Percentiles rank a stretch among this genome's conserved stretches.
phyloP scores from a whole-genome alignment of 1,284 basidiomycete genomes.

The Pseudozyma pruni region DNA sequence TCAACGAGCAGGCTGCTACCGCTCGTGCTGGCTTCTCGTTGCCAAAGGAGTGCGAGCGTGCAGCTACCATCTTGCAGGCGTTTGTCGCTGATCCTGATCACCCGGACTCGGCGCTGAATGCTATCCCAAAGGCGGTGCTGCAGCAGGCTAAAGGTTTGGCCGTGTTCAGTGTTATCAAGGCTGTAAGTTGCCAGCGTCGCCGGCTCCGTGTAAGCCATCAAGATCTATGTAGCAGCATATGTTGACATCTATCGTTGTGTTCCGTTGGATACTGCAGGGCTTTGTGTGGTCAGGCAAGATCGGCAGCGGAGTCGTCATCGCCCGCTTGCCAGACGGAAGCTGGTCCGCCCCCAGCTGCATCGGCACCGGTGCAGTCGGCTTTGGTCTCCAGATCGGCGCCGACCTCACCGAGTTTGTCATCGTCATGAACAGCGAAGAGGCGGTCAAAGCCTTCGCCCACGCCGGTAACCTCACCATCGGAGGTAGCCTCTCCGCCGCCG shows the following conservation, averaged over 20 bases:
- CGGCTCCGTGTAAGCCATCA: no score
- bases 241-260: no score
- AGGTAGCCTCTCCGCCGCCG: constrained; percentile 68
- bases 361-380: constrained; percentile 88
- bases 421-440: constrained; percentile 95
- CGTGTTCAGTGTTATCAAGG: constrained; percentile 87
- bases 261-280: constrained; percentile 70
- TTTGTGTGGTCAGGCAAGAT: constrained; percentile 97
- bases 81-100: constrained; percentile 91
- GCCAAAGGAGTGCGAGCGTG: constrained; percentile 74
- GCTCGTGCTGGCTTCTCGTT: constrained; percentile 64
- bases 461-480: constrained; percentile 97
- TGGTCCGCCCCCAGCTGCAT: constrained; percentile 98
- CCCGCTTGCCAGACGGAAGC: constrained; percentile 91
- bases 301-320: constrained; percentile 92
- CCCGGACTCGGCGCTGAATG: constrained; percentile 90
- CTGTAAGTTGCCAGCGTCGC: constrained; percentile 31
- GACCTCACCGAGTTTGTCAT: constrained; percentile 75
- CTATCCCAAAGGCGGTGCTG: constrained; percentile 93
- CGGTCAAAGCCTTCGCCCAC: constrained; percentile 91
- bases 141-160: constrained; percentile 85
- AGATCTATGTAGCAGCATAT: no score
- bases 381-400: constrained; percentile 88
- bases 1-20: constrained; percentile 56
- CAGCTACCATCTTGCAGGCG: constrained; percentile 86